Conservation (phyloP, 2,329 filamentous ascomycete genomes). For the Colletotrichum musicola region DNA sequence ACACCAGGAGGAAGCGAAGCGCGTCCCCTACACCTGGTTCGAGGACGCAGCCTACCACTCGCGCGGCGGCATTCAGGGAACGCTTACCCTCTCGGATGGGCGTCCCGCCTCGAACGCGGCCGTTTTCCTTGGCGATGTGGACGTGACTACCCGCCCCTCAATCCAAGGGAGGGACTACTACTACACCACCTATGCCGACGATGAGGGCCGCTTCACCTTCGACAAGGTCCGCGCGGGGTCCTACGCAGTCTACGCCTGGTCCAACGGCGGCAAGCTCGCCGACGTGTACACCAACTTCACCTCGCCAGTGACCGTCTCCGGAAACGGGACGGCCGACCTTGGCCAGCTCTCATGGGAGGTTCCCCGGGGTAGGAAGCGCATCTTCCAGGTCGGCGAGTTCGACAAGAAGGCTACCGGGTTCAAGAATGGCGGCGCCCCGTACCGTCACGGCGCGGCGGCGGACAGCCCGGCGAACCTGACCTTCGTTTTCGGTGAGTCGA, state of each 20-base stretch:
- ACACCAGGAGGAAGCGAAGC: slow-evolving; percentile 50
- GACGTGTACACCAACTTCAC: slow-evolving; percentile 57
- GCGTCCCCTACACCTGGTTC: slow-evolving; percentile 61
- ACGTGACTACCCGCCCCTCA: slow-evolving; percentile 44
- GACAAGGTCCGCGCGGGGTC: slow-evolving; percentile 54
- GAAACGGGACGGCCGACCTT: slow-evolving; percentile 41
- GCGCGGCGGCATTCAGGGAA: slow-evolving; percentile 56
- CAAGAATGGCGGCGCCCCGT: slow-evolving; percentile 52
- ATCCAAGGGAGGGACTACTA: slow-evolving; percentile 50
- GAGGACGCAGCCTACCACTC: slow-evolving; percentile 55
- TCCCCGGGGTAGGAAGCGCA: slow-evolving; percentile 38
- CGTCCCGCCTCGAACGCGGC: slow-evolving; percentile 57
- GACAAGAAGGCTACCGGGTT: slow-evolving; percentile 59
- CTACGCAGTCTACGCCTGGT: slow-evolving; percentile 60
- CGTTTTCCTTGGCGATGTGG: slow-evolving; percentile 60
- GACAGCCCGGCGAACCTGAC: slow-evolving; percentile 57
- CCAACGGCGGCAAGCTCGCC: slow-evolving; percentile 54
- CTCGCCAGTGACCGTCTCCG: slow-evolving; percentile 49
- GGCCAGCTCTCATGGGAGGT: slow-evolving; percentile 28
- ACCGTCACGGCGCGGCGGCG: slow-evolving; percentile 54
- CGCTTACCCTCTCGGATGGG: slow-evolving; percentile 56
- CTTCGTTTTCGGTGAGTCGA: slow-evolving; percentile 52
- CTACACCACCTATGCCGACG: slow-evolving; percentile 57
- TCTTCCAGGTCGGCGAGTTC: slow-evolving; percentile 60
- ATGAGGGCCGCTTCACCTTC: slow-evolving; percentile 54